Conservation (phyloP, 2,329 filamentous ascomycete species). For the Fusarium duplospermum region DNA sequence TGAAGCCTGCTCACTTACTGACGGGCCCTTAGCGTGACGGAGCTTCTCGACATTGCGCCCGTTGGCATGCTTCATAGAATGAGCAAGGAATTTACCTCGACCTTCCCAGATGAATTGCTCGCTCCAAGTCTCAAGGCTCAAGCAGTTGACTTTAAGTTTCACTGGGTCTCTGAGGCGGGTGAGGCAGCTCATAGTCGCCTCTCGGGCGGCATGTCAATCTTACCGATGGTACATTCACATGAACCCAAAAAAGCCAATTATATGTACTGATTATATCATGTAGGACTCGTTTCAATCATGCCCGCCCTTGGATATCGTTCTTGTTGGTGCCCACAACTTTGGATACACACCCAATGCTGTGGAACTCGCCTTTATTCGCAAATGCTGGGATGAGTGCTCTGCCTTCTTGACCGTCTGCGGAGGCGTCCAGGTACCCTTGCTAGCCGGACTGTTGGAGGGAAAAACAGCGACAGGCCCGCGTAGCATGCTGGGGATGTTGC, state of each 20-base stretch:
- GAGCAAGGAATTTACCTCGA: constrained; percentile 29
- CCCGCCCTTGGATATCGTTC: constrained; percentile 54
- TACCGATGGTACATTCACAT: constrained; percentile 41
- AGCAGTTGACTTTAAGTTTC: constrained; percentile 46
- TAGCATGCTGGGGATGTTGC: constrained; percentile 41
- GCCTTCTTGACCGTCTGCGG: constrained; percentile 56
- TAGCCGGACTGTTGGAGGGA: constrained; percentile 51
- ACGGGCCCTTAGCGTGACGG: constrained; percentile 42
- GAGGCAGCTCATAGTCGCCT: constrained; percentile 22
- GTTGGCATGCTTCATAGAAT: constrained; percentile 45
- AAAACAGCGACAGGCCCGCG: constrained; percentile 54
- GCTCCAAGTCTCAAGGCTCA: constrained; percentile 30
- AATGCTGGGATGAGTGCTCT: constrained; percentile 47
- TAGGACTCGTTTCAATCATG: constrained; percentile 55
- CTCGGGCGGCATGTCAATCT: constrained; percentile 44
- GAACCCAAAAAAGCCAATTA: not conserved
- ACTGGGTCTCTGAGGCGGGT: constrained; percentile 49
- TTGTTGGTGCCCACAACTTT: constrained; percentile 52
- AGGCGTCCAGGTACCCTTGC: constrained; percentile 47
- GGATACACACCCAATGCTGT: constrained; percentile 45
- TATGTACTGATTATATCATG: not conserved
- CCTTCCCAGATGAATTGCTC: constrained; percentile 26
- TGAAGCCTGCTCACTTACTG: not conserved
- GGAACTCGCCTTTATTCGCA: constrained; percentile 53
- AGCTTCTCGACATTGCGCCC: constrained; percentile 51